Base-by-base conservation (phyloP, 2,329 filamentous ascomycete genomes). In the Apiospora malaysiana region DNA sequence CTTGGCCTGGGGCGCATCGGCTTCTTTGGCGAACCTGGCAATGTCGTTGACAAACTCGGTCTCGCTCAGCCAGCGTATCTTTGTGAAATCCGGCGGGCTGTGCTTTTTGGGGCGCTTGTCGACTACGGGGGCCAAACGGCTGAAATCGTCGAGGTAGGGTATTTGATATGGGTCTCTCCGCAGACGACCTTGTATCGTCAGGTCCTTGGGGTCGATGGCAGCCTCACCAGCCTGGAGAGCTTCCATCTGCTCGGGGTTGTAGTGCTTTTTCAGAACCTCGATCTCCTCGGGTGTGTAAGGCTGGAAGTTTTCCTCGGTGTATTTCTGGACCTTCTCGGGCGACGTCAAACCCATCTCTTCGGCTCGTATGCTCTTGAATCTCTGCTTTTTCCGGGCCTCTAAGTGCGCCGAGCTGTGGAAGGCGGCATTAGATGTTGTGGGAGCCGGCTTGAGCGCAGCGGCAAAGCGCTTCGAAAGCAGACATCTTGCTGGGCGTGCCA, bases 141-240 rank as follows among this genome's bases (percentile, higher is more conserved):
- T 89, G 78, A 97, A 92, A 81, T 97, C 94, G 80, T 98, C 94
- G 70, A 95, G 83, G 81, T 97, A 96, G 72, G 89, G 85, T 68
- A 95, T 84, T 69, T 86, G 85, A 85, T 93, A 93, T 10, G 90
- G 87, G 79, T 97, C 94, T 70, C 85, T 87, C 72, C 94, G 91
- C 76, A 93, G 81, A 59, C 89, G 87, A 74, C 91, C 93, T 82
- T 96, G 92, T 45, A 89, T 85, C 56, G 91, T 86, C 79, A 98
- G 80, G 81, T 98, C 94, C 74, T 90, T 85, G 12, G 91, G 84
- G 78, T 92, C 87, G 79, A 98, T 91, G 75, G 92, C 90, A 72
- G 88, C 84, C 82, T 98, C 95, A 76, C 92, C 94, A 66, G 93
- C 92, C 82, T 93, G 87, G 79, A 98, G 90, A 71, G 94, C 94